These are phyloP conservation scores for Camillea tinctor DNA, from an alignment of 2,329 filamentous ascomycete genomes.

Conservation along the genomic window DNA sequence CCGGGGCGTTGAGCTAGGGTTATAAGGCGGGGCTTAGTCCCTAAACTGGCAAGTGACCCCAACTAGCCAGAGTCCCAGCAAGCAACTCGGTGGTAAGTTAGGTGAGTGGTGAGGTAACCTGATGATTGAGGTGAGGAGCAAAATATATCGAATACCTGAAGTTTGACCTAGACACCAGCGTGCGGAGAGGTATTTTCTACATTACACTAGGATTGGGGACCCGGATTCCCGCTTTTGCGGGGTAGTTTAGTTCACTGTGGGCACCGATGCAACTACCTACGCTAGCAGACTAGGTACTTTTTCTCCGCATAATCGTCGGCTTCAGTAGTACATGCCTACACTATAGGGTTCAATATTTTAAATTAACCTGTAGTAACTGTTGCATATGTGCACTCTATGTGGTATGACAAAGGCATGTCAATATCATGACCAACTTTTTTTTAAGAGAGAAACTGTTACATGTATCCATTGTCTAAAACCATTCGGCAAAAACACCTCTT, in stretches of 20 bases:
- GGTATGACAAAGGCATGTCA: too few species aligned
- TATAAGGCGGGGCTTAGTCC: not conserved
- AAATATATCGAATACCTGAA: not conserved
- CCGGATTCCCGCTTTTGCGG: conserved; percentile 4
- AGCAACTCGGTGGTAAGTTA: too few species aligned
- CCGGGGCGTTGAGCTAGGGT: not conserved
- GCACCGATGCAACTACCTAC: too few species aligned
- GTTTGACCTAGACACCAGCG: not conserved
- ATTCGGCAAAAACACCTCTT: too few species aligned
- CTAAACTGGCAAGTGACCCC: not conserved
- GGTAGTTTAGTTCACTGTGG: not conserved
- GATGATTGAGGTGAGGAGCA: too few species aligned
- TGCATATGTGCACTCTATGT: too few species aligned
- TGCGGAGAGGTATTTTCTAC: not conserved
- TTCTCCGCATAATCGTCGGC: not conserved
- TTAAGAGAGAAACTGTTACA: too few species aligned
- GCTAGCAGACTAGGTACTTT: not conserved
- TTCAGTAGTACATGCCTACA: not conserved
- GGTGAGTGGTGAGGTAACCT: too few species aligned
- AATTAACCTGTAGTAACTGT: too few species aligned
- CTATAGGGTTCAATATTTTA: too few species aligned
- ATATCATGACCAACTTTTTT: too few species aligned
- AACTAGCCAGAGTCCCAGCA: not conserved
- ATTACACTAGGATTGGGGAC: not conserved
- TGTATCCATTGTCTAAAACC: not conserved